These are phyloP conservation scores for Suillus subluteus DNA, from an alignment of 768 basidiomycete genomes.

Conservation along the genomic window DNA sequence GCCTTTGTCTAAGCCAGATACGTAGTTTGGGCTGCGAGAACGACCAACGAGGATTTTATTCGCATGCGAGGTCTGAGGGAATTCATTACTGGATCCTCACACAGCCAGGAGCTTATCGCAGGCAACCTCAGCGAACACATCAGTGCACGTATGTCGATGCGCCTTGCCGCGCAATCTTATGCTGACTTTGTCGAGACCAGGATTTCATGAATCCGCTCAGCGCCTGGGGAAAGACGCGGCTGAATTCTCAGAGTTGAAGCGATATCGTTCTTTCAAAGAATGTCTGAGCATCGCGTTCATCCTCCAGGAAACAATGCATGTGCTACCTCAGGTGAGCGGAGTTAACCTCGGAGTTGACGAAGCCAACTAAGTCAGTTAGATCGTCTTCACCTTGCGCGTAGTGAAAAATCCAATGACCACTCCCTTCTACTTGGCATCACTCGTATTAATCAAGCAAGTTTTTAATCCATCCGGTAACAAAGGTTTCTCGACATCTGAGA, in stretches of 20 bases:
- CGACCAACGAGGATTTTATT: constrained; percentile 63
- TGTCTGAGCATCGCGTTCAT: constrained; percentile 40
- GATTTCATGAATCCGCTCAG: constrained; percentile 29
- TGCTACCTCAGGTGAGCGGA: constrained; percentile 43
- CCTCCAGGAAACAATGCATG: constrained; percentile 56
- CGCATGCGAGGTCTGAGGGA: constrained; percentile 65
- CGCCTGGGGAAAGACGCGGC: constrained; percentile 42
- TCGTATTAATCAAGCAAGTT: constrained; percentile 61
- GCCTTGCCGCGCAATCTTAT: neutral
- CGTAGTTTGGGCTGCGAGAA: constrained; percentile 73
- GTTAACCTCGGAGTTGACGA: neutral
- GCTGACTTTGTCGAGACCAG: constrained; percentile 19
- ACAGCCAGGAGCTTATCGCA: constrained; percentile 77
- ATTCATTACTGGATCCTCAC: constrained; percentile 38
- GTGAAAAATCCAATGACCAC: constrained; percentile 49
- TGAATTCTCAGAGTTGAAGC: constrained; percentile 35
- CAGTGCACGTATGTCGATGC: constrained; percentile 45
- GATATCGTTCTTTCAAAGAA: constrained; percentile 35
- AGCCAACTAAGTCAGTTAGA: neutral
- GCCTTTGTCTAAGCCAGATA: neutral
- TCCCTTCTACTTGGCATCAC: constrained; percentile 65
- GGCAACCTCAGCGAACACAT: constrained; percentile 60
- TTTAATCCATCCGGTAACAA: constrained; percentile 50
- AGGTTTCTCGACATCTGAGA: constrained; percentile 56
- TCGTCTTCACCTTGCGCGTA: neutral